These are phyloP conservation scores for Bauhinia variegata DNA, from an alignment of 306 rosid genomes.

Conservation along the genomic window DNA sequence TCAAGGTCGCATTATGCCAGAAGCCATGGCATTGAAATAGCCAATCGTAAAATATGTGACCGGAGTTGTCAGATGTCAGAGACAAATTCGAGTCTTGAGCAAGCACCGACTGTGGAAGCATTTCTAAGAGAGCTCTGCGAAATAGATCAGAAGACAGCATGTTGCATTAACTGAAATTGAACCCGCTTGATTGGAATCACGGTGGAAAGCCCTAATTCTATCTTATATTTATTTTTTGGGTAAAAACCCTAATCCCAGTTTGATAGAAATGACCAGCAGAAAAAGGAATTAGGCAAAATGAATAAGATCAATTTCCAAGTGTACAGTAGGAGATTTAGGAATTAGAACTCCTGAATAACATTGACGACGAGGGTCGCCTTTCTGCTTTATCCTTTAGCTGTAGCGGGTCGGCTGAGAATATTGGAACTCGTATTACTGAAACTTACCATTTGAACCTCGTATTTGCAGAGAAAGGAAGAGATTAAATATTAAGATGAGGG, in stretches of 20 bases:
- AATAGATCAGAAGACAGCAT: not conserved
- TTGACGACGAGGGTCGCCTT: too few species aligned
- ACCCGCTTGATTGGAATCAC: not conserved
- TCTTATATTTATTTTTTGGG: too few species aligned
- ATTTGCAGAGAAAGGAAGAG: too few species aligned
- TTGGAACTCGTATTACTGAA: too few species aligned
- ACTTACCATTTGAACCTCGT: too few species aligned
- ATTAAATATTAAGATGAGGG: too few species aligned
- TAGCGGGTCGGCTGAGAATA: too few species aligned
- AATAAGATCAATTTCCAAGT: constrained; percentile 6
- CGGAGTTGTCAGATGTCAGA: constrained; percentile 36
- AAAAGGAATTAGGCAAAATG: not conserved
- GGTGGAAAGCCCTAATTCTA: constrained; percentile 55
- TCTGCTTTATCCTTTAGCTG: too few species aligned
- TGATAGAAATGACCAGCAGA: not conserved
- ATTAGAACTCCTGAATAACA: too few species aligned
- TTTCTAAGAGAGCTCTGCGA: constrained; percentile 30
- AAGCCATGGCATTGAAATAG: constrained; percentile 70
- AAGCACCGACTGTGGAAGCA: constrained; percentile 47
- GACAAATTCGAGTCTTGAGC: too few species aligned
- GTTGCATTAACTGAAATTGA: not conserved
- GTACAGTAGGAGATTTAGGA: not conserved
- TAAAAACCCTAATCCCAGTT: too few species aligned
- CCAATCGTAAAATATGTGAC: constrained; percentile 43
- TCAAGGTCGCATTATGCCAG: constrained; percentile 52